Conservation (phyloP, 2,329 filamentous ascomycete species). For the Epichloe coenophiala region DNA sequence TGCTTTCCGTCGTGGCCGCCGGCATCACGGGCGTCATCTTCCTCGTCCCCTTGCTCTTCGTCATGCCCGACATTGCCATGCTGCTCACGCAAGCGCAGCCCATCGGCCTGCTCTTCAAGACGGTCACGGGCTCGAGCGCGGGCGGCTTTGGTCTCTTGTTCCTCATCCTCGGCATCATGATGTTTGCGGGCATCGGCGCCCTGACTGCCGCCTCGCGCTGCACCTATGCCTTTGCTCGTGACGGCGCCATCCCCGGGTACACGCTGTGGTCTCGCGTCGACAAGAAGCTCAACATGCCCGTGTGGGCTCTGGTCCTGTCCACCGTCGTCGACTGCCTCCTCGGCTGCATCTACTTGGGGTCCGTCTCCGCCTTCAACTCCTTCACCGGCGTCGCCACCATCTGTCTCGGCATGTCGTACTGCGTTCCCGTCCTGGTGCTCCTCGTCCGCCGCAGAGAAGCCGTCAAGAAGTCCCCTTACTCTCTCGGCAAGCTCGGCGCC, state of each 20-base stretch:
- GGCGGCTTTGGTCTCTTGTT: conserved; percentile 67
- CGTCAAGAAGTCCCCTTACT: conserved; percentile 52
- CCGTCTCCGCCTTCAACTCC: conserved; percentile 61
- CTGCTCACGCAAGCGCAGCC: conserved; percentile 58
- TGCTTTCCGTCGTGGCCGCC: conserved; percentile 51
- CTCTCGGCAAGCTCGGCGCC: conserved; percentile 55
- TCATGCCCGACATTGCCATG: conserved; percentile 51
- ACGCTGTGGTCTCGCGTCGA: conserved; percentile 54
- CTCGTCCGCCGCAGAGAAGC: conserved; percentile 52
- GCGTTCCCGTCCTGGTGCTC: conserved; percentile 60
- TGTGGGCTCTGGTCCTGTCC: conserved; percentile 56
- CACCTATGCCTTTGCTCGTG: conserved; percentile 63
- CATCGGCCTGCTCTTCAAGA: conserved; percentile 64
- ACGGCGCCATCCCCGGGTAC: conserved; percentile 61
- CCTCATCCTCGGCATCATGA: conserved; percentile 60
- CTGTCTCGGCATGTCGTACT: conserved; percentile 63
- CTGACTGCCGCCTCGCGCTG: conserved; percentile 62
- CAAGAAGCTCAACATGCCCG: conserved; percentile 51
- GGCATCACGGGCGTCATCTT: conserved; percentile 50
- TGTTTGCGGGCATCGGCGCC: conserved; percentile 65
- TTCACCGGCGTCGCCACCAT: conserved; percentile 74
- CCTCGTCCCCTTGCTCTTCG: conserved; percentile 62
- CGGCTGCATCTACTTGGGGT: conserved; percentile 69
- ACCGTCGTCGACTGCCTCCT: conserved; percentile 56
- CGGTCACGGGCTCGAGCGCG: conserved; percentile 55